A percentile compares a stretch with the other conserved stretches of the same genome.
These are phyloP conservation scores for Gynandropsis gynandra DNA, from an alignment of 345 rosid species.

Conservation along the genomic window DNA sequence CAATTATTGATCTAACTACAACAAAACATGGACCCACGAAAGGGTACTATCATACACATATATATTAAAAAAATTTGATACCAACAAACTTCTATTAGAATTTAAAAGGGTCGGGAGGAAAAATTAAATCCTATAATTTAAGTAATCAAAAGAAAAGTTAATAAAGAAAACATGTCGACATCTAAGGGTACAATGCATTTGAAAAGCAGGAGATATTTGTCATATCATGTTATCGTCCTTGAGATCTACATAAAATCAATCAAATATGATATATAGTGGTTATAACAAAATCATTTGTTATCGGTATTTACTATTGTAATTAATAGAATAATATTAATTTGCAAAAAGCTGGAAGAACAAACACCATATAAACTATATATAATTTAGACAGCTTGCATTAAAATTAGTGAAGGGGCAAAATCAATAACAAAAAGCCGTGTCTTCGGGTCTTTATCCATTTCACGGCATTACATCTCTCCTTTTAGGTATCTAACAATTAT, in stretches of 20 bases:
- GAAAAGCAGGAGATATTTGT: not conserved
- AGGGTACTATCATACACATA: too few species aligned
- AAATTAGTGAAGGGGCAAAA: conserved; percentile 15
- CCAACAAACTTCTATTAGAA: not conserved
- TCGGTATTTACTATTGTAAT: too few species aligned
- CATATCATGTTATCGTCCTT: too few species aligned
- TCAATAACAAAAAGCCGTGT: conserved; percentile 20
- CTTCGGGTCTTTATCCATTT: conserved; percentile 25
- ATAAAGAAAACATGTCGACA: conserved; percentile 15
- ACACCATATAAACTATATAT: not conserved
- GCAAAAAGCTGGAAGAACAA: too few species aligned
- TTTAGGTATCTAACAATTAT: conserved; percentile 16
- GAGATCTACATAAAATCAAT: too few species aligned
- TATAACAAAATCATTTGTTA: too few species aligned
- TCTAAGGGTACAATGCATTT: conserved; percentile 21
- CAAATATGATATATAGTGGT: too few species aligned
- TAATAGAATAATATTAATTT: too few species aligned
- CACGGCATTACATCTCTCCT: conserved; percentile 18
- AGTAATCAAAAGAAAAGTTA: not conserved
- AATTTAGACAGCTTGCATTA: conserved; percentile 14
- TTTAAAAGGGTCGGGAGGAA: not conserved
- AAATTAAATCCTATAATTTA: not conserved
- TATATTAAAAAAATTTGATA: too few species aligned
- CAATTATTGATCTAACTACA: too few species aligned
- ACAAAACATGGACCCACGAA: too few species aligned